phyloP scores from a whole-genome alignment of 768 basidiomycete species.

The Chiua virens region DNA sequence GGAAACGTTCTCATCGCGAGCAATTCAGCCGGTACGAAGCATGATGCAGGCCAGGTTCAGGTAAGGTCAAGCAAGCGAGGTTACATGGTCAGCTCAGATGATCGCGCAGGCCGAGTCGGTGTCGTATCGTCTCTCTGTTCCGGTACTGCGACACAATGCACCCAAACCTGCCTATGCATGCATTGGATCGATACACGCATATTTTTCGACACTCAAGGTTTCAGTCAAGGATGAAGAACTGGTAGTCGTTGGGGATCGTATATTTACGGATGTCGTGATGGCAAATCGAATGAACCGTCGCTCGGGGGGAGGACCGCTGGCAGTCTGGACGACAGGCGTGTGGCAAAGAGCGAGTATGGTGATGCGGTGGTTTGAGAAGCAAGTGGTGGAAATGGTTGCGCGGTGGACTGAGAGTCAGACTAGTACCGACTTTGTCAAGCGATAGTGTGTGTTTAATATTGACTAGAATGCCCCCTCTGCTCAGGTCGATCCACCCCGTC shows the following conservation, averaged over 20 bases:
- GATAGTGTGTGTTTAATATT: too few species aligned
- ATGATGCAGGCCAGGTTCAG: conserved; percentile 77
- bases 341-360: conserved; percentile 65
- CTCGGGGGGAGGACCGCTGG: conserved; percentile 48
- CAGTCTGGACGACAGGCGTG: conserved; percentile 69
- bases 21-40: conserved; percentile 87
- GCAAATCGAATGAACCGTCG: conserved; percentile 66
- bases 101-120: conserved; percentile 81
- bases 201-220: conserved; percentile 64
- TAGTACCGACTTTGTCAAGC: too few species aligned
- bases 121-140: conserved; percentile 69
- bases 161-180: conserved; percentile 84
- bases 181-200: conserved; percentile 63
- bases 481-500: too few species aligned
- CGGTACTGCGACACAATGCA: conserved; percentile 74
- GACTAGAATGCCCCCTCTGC: conserved; percentile 5
- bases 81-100: not conserved
- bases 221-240: conserved; percentile 64
- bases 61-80: conserved; percentile 41
- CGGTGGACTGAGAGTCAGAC: too few species aligned
- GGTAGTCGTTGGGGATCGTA: conserved; percentile 85
- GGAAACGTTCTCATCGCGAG: conserved; percentile 86
- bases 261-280: conserved; percentile 90
- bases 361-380: conserved; percentile 61
- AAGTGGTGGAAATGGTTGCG: conserved; percentile 43